Base-by-base conservation (phyloP, 495 filamentous ascomycete species). In the Penicillium simplicissimum region DNA sequence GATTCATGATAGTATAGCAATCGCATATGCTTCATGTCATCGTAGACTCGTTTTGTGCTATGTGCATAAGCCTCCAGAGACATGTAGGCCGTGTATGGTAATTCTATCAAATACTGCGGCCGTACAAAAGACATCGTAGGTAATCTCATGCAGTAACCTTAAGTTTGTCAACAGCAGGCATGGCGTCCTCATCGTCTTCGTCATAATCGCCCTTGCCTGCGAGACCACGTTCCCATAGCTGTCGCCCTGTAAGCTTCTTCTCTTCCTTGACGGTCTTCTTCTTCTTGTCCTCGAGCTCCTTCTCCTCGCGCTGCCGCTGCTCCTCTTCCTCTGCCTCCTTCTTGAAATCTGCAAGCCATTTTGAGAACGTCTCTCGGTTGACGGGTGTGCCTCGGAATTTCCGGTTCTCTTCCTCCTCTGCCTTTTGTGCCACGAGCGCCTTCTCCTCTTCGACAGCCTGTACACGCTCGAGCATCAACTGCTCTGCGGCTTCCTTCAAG, bases 381-480 rank as follows among this genome's bases (percentile, higher is more conserved):
- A 99, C 95, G 40, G 82, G 81, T 52, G 90, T 91, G n/a, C 95
- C 95, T 63, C 93, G 88, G 76, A 99, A 99, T 74, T 97, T 98
- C 57, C 87, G 83, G 71, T 98, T 97, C 80, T 98, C 95, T 74
- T 94, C 91, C 61, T 90, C 89, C 73, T 99, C 96, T 1, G 83
- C 85, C 64, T 87, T 87, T 0, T 85, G 78, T 6, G 85, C 68
- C n/a, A 79, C 84, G 61, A 87, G 81, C 55, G 96, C 93, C 47
- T 81, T 84, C 60, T 68, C 79, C 9, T 78, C 81, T 64, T 85
- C 81, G 10, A 84, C 84, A 9, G 82, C 87, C 8, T 80, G 84
- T 52, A 85, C 82, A 23, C 96, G 86, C 49, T 91, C 85, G 3
- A 72, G 61, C 66, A 97, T 86, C 23, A 99, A 80, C 56, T 84